Evolutionary conservation across 2,329 filamentous ascomycete genomes (phyloP), one percentile per base, ranked within the genome.

Genomic region (Cytospora schulzeri): DNA sequence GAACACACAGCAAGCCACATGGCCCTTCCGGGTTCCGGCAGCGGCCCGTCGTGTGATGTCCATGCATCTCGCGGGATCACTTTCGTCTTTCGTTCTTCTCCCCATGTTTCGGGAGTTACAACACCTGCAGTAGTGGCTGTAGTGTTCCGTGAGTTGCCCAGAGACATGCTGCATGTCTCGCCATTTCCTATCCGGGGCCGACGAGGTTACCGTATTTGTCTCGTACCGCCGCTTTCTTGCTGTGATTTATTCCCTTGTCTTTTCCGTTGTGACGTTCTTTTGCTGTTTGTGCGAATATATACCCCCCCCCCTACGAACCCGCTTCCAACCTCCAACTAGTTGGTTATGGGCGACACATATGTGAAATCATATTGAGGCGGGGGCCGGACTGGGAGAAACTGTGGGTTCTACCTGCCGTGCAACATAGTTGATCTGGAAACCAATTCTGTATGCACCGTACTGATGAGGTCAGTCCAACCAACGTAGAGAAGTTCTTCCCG

Each of bases 101-200:
- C 48, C 48, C 45, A 29, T 60, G 57, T 60, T 35, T 60, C 58
- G 59, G 59, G 59, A 31, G n/a, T 19, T 19, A 38, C 48, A 54
- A 24, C 26, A 26, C 14, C 41, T 50, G 45, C 41, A 50, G 41
- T 33, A 57, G 26, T 12, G 15, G 35, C 41, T 59, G 57, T 19
- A 45, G 51, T 55, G 59, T 22, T 5, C 22, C 28, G 60, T 38
- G 8, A 24, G 2, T 48, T 48, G n/a, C n/a, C 22, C 45, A 48
- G 59, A 51, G 24, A 57, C 53, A 62, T 33, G 15, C 19, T 62
- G 51, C 41, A 48, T 48, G 45, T 24, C 45, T 48, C 11, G 22
- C n/a, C 9, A 22, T 14, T n/a, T 24, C n/a, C n/a, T 48, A 24
- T 48, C 19, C 45, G 45, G n/a, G n/a, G n/a, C n/a, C 19, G 45